Evolutionary conservation across 2,329 filamentous ascomycete genomes (phyloP), one percentile per base, ranked within the genome.

Genomic region (Fusarium sp.): DNA sequence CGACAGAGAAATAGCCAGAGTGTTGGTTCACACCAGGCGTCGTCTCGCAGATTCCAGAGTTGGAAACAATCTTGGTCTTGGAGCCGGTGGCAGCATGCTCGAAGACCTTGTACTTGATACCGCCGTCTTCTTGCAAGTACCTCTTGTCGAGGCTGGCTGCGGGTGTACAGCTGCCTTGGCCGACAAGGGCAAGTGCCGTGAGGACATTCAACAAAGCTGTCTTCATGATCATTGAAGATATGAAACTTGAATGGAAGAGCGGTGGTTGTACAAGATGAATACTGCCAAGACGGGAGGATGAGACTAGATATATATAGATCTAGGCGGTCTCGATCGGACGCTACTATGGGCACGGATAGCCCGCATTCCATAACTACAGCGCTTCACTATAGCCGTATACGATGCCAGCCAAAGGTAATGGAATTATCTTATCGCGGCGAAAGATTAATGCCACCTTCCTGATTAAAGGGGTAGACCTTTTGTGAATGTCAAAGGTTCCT

Each of bases 1-100:
- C 89, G 84, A 57, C 92, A 78, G 68, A 85, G 84, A 93, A 87
- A 81, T 92, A 91, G 69, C 91, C 91, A 9, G 89, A 86, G 79
- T 90, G 92, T 82, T 82, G 91, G 88, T 82, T 92, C 86, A 84
- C 90, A 83, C 83, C 92, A 83, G 57, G 85, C 79, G 73, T 86
- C 57, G 82, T 91, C 90, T 77, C 88, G 83, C 73, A 91, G 87
- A 79, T 85, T 79, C 82, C 91, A 49, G 77, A 78, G 51, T 78
- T 76, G 36, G 69, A 69, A 3, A 75, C 66, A 24, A 74, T 72
- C 24, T 75, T 72, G 9, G 76, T 70, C 44, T 58, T 64, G 22
- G 70, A 69, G 0, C 38, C 14, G 1, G 77, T 77, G 1, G 68
- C 68, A 10, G 59, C 66, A 13, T 74, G 74, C 6, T 70, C 44